Evolutionary conservation across 345 rosid species (phyloP).

Genomic region (Gossypium thurberi): DNA sequence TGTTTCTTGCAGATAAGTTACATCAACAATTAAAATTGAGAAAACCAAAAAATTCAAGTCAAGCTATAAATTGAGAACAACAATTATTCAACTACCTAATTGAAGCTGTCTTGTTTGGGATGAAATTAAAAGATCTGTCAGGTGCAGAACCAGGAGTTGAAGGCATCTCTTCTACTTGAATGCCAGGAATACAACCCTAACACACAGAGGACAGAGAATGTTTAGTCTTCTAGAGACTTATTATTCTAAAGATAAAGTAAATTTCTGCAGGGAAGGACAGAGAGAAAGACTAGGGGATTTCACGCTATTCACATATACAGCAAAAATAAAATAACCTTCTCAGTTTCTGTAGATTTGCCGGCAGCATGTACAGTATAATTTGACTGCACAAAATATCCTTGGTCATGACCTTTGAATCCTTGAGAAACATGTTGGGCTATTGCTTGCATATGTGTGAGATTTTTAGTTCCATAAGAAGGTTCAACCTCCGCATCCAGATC

Average conservation of each 20-base stretch:
- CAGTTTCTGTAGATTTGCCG: slow-evolving; percentile 33
- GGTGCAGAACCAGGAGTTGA: slow-evolving; percentile 32
- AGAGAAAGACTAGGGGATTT: background rate
- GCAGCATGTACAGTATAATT: slow-evolving; percentile 32
- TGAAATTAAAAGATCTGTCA: slow-evolving; percentile 33
- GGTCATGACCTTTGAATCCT: slow-evolving; percentile 30
- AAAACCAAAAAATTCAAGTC: background rate
- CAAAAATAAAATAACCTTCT: slow-evolving; percentile 38
- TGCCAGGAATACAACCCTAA: slow-evolving; percentile 33
- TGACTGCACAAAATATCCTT: slow-evolving; percentile 29
- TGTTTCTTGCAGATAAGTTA: background rate
- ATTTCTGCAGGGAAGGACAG: background rate
- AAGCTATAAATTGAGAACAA: background rate
- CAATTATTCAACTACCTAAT: slow-evolving; percentile 44
- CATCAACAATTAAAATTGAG: background rate
- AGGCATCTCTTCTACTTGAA: slow-evolving; percentile 36
- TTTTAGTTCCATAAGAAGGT: slow-evolving; percentile 34
- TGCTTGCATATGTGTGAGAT: slow-evolving; percentile 25
- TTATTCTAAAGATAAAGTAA: background rate
- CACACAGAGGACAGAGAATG: slow-evolving; percentile 10
- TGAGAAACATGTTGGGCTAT: slow-evolving; percentile 28
- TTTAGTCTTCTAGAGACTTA: background rate
- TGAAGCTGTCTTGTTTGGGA: slow-evolving; percentile 34
- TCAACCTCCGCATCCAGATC: slow-evolving; percentile 52
- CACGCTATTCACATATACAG: background rate